Evolutionary conservation across 441 rosid genomes (phyloP), one percentile per base, ranked within the genome.

Genomic region (Cnidoscolus chayamansa): DNA sequence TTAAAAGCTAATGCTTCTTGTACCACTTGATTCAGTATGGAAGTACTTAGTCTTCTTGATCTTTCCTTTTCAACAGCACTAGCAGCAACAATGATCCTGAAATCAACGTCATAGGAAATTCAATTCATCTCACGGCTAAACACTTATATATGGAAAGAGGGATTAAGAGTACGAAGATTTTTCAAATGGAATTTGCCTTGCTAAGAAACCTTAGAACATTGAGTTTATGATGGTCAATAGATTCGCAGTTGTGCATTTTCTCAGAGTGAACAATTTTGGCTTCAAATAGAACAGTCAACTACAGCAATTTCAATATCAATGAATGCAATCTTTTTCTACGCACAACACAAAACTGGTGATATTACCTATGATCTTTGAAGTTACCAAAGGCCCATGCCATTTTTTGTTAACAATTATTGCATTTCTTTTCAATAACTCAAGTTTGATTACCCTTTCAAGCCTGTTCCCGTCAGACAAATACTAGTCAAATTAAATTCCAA

Each of bases 1-100:
- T 91, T 94, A 74, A 94, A 94, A 62, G 97, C 93, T 70, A 90
- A 82, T 32, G 96, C 97, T 83, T 94, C 98, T 68, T 65, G 87
- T 69, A 90, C 81, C 80, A 92, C 95, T 81, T 92, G 97, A 81
- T 94, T 94, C 82, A 94, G 74, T 76, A 75, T 90, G 50, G 92
- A 86, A 9, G 97, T 92, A 77, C 90, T 81, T 69, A 92, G 89
- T 85, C 98, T 88, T 84, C 94, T 89, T 71, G 95, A 89, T 80
- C 97, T 88, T 87, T 94, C 97, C 86, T 88, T 92, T 65, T 89
- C 97, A 65, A 94, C 95, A 3, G 84, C 74, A 35, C 79, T 80
- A 40, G 98, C 97, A 47, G 98, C 92, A 71, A 78, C 84, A 77
- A 92, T 85, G 66, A 94, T 85, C 87, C 98, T 94, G 83, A 80